Conservation (phyloP, 768 basidiomycete genomes). For the Podaxis sp. region DNA sequence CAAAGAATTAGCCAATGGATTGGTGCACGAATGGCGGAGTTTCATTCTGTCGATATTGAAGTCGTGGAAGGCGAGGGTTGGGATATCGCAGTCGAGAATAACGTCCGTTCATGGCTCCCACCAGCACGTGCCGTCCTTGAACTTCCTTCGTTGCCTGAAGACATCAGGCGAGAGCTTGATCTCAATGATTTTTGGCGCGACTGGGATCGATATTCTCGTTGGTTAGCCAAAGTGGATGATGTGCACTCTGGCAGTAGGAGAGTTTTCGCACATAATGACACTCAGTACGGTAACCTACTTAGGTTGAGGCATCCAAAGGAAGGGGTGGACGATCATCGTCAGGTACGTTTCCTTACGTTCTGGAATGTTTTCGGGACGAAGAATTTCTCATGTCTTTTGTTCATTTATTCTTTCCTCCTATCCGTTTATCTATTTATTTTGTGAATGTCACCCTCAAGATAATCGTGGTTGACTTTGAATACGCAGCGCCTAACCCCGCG, state of each 20-base stretch:
- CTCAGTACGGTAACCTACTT: constrained; percentile 93
- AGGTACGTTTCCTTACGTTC: constrained; percentile 43
- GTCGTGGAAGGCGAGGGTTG: constrained; percentile 56
- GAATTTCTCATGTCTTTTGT: background rate
- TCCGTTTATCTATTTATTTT: background rate
- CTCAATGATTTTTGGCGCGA: constrained; percentile 59
- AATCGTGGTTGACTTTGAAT: constrained; percentile 97
- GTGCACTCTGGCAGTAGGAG: constrained; percentile 57
- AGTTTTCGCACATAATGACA: constrained; percentile 91
- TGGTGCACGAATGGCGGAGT: constrained; percentile 92
- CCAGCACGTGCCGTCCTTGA: constrained; percentile 74
- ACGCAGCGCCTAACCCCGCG: constrained; percentile 88
- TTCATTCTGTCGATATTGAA: constrained; percentile 87
- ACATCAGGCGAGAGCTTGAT: constrained; percentile 54
- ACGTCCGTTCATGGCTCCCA: constrained; percentile 69
- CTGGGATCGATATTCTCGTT: constrained; percentile 69
- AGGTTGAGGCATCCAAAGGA: constrained; percentile 57
- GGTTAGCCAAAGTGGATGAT: constrained; percentile 63
- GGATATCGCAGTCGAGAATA: constrained; percentile 61
- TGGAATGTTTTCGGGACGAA: background rate
- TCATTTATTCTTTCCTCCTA: constrained; percentile 9
- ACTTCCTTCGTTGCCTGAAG: constrained; percentile 48
- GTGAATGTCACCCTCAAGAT: constrained; percentile 45
- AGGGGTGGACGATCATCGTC: constrained; percentile 69
- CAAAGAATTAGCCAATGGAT: constrained; percentile 79